Evolutionary conservation across 169 alveolate species (phyloP), one percentile per base, ranked within the genome.

Genomic region (Plasmodium fragile): DNA sequence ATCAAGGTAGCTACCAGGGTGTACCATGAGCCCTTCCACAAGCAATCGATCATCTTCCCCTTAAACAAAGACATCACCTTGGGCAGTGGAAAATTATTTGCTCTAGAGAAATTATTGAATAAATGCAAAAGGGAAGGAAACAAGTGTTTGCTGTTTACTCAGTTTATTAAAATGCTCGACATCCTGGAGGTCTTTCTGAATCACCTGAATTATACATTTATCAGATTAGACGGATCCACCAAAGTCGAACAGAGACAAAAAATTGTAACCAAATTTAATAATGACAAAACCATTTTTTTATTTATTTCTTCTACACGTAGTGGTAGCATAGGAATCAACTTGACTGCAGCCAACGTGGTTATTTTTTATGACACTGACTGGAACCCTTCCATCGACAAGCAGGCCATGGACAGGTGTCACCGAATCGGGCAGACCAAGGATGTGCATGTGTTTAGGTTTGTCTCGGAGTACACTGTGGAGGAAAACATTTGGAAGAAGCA

Each of bases 321-420:
- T 49, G 99, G 99, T 16, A 99, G 99, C 39, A 98, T 99, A 30
- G 99, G 99, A 2, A 93, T 99, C 13, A 99, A 99, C 93, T 95
- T 99, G 65, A 99, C 99, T 1, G 99, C 99, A 11, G 99, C 99
- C 1, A 99, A 99, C 95, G 97, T 99, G 1, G 99, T 99, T 11
- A 98, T 99, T 79, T 99, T 99, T 95, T 99, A 99, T 96, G 99
- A 99, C 91, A 98, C 99, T 0, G 99, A 98, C 95, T 99, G 99
- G 99, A 99, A 99, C 93, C 99, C 99, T 5, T 99, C 99, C 5
- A 99, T 99, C 99, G 99, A 99, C 95, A 97, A 99, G 83, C 99
- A 99, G 93, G 99, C 99, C 3, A 98, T 98, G 98, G 99, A 99
- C 92, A 95, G 99, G 73, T 98, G 99, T 84, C 99, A 99, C 89